A percentile compares a stretch with the other conserved stretches of the same genome.
These are phyloP conservation scores for Citrus reticulata DNA, from an alignment of 345 rosid genomes.

Conservation along the genomic window DNA sequence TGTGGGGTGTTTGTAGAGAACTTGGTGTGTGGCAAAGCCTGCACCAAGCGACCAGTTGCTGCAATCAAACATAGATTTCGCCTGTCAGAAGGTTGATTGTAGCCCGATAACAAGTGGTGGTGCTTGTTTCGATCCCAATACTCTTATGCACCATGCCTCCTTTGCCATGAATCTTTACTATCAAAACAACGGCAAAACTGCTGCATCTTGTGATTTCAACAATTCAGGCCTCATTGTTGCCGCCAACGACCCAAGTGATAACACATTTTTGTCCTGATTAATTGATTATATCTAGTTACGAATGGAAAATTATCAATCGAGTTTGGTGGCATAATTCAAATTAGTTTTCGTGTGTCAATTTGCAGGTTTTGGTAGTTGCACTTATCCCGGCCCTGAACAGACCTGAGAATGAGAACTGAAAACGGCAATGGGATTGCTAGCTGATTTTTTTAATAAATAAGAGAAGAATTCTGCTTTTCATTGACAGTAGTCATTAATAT, in stretches of 20 bases:
- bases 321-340: neutral
- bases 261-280: too few species aligned
- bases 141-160: conserved; percentile 16
- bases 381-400: neutral
- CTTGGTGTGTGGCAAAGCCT: neutral
- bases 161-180: conserved; percentile 23
- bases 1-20: neutral
- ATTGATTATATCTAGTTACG: too few species aligned
- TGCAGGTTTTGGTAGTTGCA: conserved; percentile 1
- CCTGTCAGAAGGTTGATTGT: neutral
- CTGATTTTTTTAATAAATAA: too few species aligned
- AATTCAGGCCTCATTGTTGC: conserved; percentile 9
- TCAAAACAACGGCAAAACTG: conserved; percentile 9
- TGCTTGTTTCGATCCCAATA: conserved; percentile 13
- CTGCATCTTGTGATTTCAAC: conserved; percentile 12
- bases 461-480: too few species aligned
- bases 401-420: too few species aligned
- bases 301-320: too few species aligned
- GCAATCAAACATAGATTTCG: neutral
- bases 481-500: too few species aligned
- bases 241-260: conserved; percentile 20
- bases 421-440: too few species aligned
- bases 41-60: neutral
- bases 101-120: neutral
- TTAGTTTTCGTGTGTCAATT: neutral